phyloP scores from a whole-genome alignment of 2,329 filamentous ascomycete genomes.

The Fusarium torreyae region DNA sequence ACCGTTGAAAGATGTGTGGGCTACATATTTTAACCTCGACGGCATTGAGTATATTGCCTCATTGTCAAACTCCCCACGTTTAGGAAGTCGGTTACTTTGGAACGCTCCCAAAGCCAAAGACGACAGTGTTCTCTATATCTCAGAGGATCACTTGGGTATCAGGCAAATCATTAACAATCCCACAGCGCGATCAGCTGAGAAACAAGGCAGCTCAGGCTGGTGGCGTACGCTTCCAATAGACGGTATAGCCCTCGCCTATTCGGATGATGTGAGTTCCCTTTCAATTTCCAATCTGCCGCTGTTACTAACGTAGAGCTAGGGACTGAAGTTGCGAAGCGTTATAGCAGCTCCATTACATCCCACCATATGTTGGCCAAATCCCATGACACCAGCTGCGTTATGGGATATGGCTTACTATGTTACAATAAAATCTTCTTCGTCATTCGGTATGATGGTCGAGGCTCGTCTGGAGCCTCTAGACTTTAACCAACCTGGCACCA shows the following conservation, averaged over 20 bases:
- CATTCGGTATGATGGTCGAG: neutral
- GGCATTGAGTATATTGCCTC: constrained; percentile 31
- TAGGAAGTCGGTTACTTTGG: constrained; percentile 18
- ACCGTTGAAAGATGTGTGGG: constrained; percentile 27
- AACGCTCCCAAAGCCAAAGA: neutral
- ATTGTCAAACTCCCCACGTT: constrained; percentile 15
- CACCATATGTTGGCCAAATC: constrained; percentile 22
- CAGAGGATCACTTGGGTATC: constrained; percentile 37
- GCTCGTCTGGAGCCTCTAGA: constrained; percentile 24
- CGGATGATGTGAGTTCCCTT: constrained; percentile 21
- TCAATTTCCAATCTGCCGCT: accelerated
- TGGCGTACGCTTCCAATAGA: constrained; percentile 29
- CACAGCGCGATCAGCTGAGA: neutral
- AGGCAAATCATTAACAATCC: constrained; percentile 13
- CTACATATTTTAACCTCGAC: constrained; percentile 22
- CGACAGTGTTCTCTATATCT: constrained; percentile 14
- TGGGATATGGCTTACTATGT: constrained; percentile 12
- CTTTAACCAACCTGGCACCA: constrained; percentile 18
- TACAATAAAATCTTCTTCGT: neutral
- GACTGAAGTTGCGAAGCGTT: constrained; percentile 29
- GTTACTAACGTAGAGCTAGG: constrained; percentile 19
- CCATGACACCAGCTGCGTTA: constrained; percentile 8
- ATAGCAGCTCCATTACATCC: constrained; percentile 1
- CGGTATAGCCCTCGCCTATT: constrained; percentile 2
- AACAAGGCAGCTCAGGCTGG: constrained; percentile 4